A percentile compares a stretch with the other conserved stretches of the same genome.
phyloP scores from a whole-genome alignment of 495 filamentous ascomycete species.

The Daldinia loculata region DNA sequence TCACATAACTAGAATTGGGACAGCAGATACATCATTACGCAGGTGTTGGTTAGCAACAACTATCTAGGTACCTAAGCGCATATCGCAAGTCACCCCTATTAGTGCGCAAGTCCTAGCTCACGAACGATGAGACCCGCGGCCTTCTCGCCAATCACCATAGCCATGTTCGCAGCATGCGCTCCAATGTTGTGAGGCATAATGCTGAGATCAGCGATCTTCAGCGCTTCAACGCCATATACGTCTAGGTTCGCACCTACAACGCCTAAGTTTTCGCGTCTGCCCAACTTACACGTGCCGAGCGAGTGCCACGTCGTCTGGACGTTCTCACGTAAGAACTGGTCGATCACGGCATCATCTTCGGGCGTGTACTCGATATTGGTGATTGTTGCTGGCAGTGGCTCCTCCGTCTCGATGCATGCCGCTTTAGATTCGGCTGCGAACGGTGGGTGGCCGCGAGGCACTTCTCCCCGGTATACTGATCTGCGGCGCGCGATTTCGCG shows the following conservation, averaged over 20 bases:
- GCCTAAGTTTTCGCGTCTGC: constrained; percentile 38
- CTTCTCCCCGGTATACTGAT: background rate
- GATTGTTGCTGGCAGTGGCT: background rate
- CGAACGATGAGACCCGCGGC: background rate
- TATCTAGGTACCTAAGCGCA: background rate
- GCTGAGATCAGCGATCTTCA: background rate
- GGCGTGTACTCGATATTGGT: background rate
- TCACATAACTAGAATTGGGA: no score
- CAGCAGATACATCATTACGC: no score
- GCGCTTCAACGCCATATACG: background rate
- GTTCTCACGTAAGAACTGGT: constrained; percentile 52
- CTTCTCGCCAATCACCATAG: background rate
- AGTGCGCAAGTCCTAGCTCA: background rate
- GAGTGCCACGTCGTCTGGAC: constrained; percentile 59
- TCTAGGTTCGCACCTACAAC: background rate
- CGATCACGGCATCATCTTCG: constrained; percentile 61
- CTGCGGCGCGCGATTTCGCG: background rate
- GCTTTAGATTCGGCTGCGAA: background rate
- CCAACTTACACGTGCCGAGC: constrained; percentile 58
- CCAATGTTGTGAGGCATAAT: background rate
- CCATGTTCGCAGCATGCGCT: background rate
- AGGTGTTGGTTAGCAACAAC: background rate
- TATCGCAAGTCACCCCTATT: background rate
- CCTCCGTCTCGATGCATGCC: background rate
- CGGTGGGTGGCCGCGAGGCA: background rate